phyloP scores from a whole-genome alignment of 1,139 yeast species.

The Yamadazyma oceani region DNA sequence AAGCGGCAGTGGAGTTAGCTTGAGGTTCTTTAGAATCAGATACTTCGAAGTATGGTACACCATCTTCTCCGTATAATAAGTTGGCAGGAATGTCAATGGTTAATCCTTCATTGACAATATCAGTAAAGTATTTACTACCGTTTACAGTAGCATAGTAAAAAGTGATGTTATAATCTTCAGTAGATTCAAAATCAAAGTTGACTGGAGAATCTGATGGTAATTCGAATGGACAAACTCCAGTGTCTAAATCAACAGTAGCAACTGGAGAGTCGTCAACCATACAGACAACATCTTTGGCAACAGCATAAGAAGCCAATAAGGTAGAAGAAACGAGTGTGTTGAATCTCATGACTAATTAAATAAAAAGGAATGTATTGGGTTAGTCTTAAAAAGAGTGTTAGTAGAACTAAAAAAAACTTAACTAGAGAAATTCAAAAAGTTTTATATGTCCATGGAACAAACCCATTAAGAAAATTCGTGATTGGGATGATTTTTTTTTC shows the following conservation, averaged over 20 bases:
- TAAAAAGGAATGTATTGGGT: constrained; percentile 10
- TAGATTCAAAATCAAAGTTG: constrained; percentile 26
- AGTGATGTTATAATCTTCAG: constrained; percentile 34
- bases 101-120: constrained; percentile 37
- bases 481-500: no score
- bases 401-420: not conserved
- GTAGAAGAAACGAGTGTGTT: constrained; percentile 15
- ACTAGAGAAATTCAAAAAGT: not conserved
- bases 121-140: constrained; percentile 30
- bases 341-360: constrained; percentile 13
- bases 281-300: constrained; percentile 33
- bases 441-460: not conserved
- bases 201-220: constrained; percentile 31
- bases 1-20: constrained; percentile 40
- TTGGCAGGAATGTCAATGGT: constrained; percentile 34
- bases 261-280: constrained; percentile 30
- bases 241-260: constrained; percentile 41
- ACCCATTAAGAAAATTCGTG: no score
- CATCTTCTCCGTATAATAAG: constrained; percentile 24
- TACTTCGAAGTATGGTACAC: constrained; percentile 28
- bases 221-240: constrained; percentile 42
- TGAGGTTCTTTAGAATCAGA: constrained; percentile 26
- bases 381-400: constrained; percentile 7
- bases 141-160: constrained; percentile 35
- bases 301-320: constrained; percentile 13